Conservation (phyloP, 2,329 filamentous ascomycete genomes). For the Colletotrichum chrysophilum region DNA sequence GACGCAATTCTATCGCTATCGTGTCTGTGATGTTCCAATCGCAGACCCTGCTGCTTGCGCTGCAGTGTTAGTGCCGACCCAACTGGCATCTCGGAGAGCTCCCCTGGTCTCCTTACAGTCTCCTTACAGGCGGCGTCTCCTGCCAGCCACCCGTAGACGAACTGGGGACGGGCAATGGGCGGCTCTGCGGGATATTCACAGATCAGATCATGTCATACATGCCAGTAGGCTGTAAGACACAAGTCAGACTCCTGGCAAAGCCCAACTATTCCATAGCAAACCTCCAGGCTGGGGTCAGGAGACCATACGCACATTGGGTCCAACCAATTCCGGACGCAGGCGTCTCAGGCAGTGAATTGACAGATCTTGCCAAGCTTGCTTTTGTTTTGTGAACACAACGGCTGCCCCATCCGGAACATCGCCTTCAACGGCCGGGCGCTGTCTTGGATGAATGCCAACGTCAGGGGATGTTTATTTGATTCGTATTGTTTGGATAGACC, state of each 20-base stretch:
- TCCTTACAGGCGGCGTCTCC: neutral
- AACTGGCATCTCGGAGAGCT: neutral
- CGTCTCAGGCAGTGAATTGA: neutral
- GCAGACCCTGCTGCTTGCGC: neutral
- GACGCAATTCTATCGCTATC: neutral
- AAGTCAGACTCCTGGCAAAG: neutral
- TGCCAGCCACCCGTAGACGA: neutral
- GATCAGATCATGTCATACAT: neutral
- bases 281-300: neutral
- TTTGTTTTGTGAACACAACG: neutral
- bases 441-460: neutral
- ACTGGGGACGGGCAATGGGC: neutral
- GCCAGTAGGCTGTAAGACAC: neutral
- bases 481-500: neutral
- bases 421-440: neutral
- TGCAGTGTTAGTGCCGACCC: neutral
- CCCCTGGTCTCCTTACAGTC: neutral
- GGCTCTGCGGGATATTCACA: neutral
- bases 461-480: neutral
- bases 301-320: neutral
- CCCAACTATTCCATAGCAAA: neutral
- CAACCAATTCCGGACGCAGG: neutral
- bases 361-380: neutral
- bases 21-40: neutral
- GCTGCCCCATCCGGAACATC: neutral